phyloP scores from a whole-genome alignment of 2,329 filamentous ascomycete genomes.

The Nemania bipapillata region DNA sequence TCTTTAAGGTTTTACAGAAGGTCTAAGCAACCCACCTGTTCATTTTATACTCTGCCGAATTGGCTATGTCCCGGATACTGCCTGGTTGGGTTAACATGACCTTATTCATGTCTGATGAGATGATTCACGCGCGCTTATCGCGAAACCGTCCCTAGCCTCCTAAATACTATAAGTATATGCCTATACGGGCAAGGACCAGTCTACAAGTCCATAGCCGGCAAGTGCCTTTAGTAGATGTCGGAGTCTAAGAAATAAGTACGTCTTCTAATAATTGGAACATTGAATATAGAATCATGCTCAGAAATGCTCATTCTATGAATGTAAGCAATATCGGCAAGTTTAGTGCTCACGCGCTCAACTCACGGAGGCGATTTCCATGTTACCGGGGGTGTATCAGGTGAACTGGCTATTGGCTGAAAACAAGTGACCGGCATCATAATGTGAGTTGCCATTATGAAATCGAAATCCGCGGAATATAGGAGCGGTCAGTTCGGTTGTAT shows the following conservation, averaged over 20 bases:
- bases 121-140: background rate
- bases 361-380: conserved; percentile 8
- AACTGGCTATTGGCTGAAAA: conserved; percentile 7
- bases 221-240: background rate
- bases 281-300: background rate
- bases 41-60: background rate
- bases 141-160: background rate
- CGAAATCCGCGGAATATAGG: conserved; percentile 14
- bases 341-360: conserved; percentile 15
- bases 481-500: conserved; percentile 22
- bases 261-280: background rate
- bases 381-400: background rate
- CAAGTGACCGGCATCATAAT: background rate
- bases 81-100: background rate
- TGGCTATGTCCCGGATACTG: background rate
- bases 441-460: conserved; percentile 9
- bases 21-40: background rate
- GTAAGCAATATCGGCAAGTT: background rate
- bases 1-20: background rate
- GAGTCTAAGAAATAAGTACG: background rate
- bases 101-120: background rate
- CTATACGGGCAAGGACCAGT: background rate
- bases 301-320: background rate
- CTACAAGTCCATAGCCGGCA: background rate
- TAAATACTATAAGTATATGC: background rate